phyloP scores from a whole-genome alignment of 176 grass and related monocot genomes.

The Hordeum vulgare region MorexV3_pseudomolecules_assembly NC_058520.1:141628974-141629473 shows the following conservation, averaged over 20 bases:
- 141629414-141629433: not conserved
- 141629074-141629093: not conserved
- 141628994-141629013: not conserved
- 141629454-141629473: not conserved
- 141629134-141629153: not conserved
- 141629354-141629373: not conserved
- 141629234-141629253: not conserved
- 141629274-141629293: not conserved
- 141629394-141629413: not conserved
- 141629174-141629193: not conserved
- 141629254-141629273: not conserved
- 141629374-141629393: not conserved
- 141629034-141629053: not conserved
- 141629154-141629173: not conserved
- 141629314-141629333: not conserved
- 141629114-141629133: not conserved
- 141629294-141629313: not conserved
- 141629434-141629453: not conserved
- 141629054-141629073: not conserved
- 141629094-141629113: slow-evolving; percentile 6
- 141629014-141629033: not conserved
- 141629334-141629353: not conserved
- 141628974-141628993: not conserved
- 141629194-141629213: slow-evolving; percentile 8
- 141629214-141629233: not conserved